Evolutionary conservation across 106 monocot genomes (phyloP).

Genomic region (Acorus gramineus): DNA sequence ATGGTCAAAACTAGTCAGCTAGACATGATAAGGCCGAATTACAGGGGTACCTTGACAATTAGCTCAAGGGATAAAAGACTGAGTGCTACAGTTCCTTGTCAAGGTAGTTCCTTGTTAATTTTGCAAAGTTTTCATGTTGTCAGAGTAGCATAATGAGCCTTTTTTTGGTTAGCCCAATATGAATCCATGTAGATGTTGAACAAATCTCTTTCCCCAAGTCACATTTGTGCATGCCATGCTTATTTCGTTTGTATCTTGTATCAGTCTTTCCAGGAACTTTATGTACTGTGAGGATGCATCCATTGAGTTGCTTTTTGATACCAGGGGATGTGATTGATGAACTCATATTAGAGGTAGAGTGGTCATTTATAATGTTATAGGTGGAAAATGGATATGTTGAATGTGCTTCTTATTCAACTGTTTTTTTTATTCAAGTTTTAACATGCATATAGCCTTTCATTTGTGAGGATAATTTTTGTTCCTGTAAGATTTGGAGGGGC

Average conservation of each 20-base stretch:
- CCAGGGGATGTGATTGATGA: constrained; percentile 14
- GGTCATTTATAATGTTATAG: too few species aligned
- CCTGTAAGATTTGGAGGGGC: too few species aligned
- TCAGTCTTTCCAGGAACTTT: constrained; percentile 17
- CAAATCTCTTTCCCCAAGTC: too few species aligned
- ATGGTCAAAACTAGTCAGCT: constrained; percentile 3
- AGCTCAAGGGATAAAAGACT: constrained; percentile 1
- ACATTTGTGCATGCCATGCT: too few species aligned
- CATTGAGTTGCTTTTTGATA: neutral
- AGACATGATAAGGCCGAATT: constrained; percentile 12
- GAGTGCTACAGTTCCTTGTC: constrained; percentile 6
- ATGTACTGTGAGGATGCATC: constrained; percentile 4
- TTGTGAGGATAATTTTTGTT: too few species aligned
- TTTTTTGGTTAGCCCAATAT: too few species aligned
- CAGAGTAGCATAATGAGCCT: too few species aligned
- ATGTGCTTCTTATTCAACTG: too few species aligned
- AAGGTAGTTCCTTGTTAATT: constrained; percentile 4
- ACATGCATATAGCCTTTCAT: too few species aligned
- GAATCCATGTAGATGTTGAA: too few species aligned
- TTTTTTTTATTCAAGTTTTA: too few species aligned
- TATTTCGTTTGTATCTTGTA: neutral
- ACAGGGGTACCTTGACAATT: constrained; percentile 9
- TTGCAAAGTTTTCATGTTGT: neutral
- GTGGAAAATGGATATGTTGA: too few species aligned
- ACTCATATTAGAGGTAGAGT: constrained; percentile 10